Conservation (phyloP, 2,329 filamentous ascomycete species). For the Cordyceps militaris region DNA sequence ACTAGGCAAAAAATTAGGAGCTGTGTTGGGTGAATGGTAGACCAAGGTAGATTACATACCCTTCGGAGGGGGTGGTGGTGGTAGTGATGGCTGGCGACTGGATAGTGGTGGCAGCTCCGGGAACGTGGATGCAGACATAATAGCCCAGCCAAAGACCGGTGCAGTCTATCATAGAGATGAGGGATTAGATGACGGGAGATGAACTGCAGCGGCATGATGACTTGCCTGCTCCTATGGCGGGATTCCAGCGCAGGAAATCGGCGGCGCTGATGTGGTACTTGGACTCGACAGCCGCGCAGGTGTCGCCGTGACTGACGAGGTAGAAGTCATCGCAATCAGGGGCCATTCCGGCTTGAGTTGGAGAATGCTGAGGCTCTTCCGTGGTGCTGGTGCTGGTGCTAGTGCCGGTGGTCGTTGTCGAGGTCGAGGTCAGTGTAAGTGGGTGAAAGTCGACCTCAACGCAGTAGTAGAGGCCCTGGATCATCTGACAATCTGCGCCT, state of each 20-base stretch:
- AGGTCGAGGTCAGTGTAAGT: neutral
- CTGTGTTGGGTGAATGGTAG: neutral
- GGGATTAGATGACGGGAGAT: neutral
- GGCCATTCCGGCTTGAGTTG: neutral
- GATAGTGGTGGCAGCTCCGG: neutral
- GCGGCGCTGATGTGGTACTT: neutral
- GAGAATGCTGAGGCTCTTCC: neutral
- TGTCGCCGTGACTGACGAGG: neutral
- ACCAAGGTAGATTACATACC: neutral
- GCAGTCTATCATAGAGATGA: neutral
- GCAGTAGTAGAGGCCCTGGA: constrained; percentile 2
- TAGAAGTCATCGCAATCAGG: neutral
- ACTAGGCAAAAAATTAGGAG: neutral
- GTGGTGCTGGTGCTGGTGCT: neutral
- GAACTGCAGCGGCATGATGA: neutral
- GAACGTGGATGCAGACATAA: neutral
- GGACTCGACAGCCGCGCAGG: neutral
- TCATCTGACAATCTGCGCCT: neutral
- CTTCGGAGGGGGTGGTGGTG: neutral
- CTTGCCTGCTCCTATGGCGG: neutral
- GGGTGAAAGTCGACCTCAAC: constrained; percentile 1
- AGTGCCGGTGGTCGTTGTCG: neutral
- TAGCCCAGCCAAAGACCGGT: neutral
- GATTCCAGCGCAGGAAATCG: neutral
- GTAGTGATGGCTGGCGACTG: neutral